A percentile compares a stretch with the other conserved stretches of the same genome.
phyloP scores from a whole-genome alignment of 2,329 filamentous ascomycete genomes.

The Juglanconis juglandina region DNA sequence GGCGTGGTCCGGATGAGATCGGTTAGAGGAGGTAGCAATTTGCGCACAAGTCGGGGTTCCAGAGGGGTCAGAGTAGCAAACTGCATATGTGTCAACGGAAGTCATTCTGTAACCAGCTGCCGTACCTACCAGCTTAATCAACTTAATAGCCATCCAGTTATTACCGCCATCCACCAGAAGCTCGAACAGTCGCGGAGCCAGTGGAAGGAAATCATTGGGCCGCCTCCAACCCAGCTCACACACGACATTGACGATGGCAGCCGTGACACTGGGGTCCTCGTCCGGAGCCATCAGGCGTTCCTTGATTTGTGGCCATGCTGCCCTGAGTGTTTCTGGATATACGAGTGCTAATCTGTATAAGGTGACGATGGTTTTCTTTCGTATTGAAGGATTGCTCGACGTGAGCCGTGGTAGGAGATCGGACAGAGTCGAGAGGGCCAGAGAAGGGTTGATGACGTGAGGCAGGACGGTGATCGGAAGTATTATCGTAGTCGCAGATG shows the following conservation, averaged over 20 bases:
- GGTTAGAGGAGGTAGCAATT: constrained; percentile 84
- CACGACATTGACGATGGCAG: constrained; percentile 93
- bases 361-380: constrained; percentile 95
- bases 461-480: constrained; percentile 88
- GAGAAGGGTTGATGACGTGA: constrained; percentile 87
- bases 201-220: constrained; percentile 86
- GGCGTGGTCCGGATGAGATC: constrained; percentile 91
- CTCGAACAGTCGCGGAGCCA: constrained; percentile 89
- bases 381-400: constrained; percentile 79
- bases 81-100: constrained; percentile 39
- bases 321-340: constrained; percentile 89
- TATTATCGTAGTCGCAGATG: constrained; percentile 72
- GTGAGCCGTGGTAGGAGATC: constrained; percentile 83
- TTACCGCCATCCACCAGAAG: constrained; percentile 87
- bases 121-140: constrained; percentile 81
- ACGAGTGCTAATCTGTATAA: constrained; percentile 90
- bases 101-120: too few relatives aligned
- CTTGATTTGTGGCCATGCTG: constrained; percentile 97
- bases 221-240: constrained; percentile 94
- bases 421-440: constrained; percentile 83
- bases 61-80: constrained; percentile 93
- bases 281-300: constrained; percentile 85
- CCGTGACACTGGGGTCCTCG: constrained; percentile 89
- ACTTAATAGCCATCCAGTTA: constrained; percentile 99
- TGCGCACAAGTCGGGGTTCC: constrained; percentile 86